A percentile compares a stretch with the other conserved stretches of the same genome.
phyloP scores from a whole-genome alignment of 352 stramenopile species.

The Phytophthora quininea region DNA sequence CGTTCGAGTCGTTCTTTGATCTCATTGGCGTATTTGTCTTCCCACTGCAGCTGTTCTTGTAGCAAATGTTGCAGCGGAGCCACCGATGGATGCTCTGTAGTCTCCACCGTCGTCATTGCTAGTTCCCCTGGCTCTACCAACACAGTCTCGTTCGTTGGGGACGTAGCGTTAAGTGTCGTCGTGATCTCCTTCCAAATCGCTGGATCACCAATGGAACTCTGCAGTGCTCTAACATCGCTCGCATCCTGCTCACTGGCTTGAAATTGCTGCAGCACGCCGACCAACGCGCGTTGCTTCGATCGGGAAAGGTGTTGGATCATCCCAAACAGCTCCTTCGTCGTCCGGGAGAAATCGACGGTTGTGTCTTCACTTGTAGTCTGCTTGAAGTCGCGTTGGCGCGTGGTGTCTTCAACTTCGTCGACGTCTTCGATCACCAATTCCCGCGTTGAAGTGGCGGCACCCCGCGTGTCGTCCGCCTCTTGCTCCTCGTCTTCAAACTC shows the following conservation, averaged over 20 bases:
- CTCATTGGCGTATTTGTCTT: conserved; percentile 64
- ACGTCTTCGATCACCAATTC: conserved; percentile 41
- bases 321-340: conserved; percentile 62
- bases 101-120: not conserved
- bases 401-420: conserved; percentile 18
- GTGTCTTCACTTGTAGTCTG: not conserved
- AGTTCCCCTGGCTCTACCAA: too few relatives aligned
- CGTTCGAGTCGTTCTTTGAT: conserved; percentile 48
- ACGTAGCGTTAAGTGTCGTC: conserved; percentile 29
- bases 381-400: not conserved
- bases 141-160: too few relatives aligned
- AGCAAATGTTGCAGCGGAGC: conserved; percentile 48
- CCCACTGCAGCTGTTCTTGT: conserved; percentile 64
- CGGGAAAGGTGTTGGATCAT: conserved; percentile 77
- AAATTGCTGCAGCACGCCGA: conserved; percentile 70
- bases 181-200: conserved; percentile 79
- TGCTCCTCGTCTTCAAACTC: conserved; percentile 68
- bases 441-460: not conserved
- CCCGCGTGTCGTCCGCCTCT: not conserved
- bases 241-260: conserved; percentile 56
- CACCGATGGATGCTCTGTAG: conserved; percentile 2
- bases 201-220: conserved; percentile 73
- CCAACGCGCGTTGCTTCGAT: conserved; percentile 65
- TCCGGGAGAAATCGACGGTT: conserved; percentile 41
- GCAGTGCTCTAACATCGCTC: conserved; percentile 56